Conservation (phyloP, 2,329 filamentous ascomycete genomes). For the Calonectria pseudoreteaudii region DNA sequence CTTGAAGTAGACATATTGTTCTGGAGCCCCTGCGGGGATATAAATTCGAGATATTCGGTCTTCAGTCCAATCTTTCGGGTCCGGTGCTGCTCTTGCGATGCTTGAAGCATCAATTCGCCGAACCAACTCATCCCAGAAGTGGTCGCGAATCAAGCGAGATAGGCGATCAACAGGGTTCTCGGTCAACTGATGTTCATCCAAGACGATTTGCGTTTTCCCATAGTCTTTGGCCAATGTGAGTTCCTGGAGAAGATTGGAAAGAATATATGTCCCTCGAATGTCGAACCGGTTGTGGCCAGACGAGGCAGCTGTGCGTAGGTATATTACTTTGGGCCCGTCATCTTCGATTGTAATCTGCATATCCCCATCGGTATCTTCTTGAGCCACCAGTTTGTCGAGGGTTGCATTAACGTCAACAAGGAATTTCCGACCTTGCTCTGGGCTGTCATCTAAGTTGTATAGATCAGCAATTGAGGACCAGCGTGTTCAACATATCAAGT, state of each 20-base stretch:
- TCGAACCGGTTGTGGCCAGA: constrained; percentile 90
- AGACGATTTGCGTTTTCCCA: constrained; percentile 87
- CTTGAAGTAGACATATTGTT: constrained; percentile 90
- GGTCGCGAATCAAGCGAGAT: constrained; percentile 85
- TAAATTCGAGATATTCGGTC: constrained; percentile 94
- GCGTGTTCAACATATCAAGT: neutral
- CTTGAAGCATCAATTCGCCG: constrained; percentile 89
- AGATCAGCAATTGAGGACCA: neutral
- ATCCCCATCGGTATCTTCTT: constrained; percentile 94
- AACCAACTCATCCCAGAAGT: constrained; percentile 94
- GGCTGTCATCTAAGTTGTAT: constrained; percentile 73
- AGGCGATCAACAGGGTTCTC: constrained; percentile 95
- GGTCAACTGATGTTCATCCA: constrained; percentile 90
- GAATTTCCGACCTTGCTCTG: constrained; percentile 78
- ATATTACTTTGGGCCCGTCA: constrained; percentile 89
- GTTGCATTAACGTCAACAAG: constrained; percentile 89
- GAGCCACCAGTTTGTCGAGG: constrained; percentile 79
- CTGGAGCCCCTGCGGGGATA: constrained; percentile 83
- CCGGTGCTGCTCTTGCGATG: constrained; percentile 86
- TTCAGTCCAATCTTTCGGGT: constrained; percentile 95
- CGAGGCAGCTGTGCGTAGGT: constrained; percentile 85
- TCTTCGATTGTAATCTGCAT: constrained; percentile 99
- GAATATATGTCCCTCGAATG: constrained; percentile 95
- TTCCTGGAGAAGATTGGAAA: constrained; percentile 96
- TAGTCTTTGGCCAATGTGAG: constrained; percentile 92